phyloP scores from a whole-genome alignment of 495 filamentous ascomycete species.

The Chaetomidium leptoderma region DNA sequence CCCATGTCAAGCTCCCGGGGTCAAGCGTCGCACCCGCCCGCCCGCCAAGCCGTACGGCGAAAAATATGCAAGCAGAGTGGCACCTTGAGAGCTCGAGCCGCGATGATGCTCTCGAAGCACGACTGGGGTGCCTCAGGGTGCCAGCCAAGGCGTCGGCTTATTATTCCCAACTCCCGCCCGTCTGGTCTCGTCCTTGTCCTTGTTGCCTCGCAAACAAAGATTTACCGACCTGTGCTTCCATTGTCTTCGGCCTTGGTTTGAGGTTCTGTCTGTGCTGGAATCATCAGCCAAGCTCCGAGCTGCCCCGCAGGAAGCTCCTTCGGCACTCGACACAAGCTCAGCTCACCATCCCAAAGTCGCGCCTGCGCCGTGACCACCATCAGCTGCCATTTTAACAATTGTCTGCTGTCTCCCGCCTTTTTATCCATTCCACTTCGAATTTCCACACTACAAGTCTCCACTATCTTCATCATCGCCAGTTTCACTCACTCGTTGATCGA shows the following conservation, averaged over 20 bases:
- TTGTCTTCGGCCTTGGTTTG: neutral
- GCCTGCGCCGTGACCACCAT: no score
- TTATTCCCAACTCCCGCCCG: slow-evolving; percentile 17
- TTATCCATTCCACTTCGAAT: neutral
- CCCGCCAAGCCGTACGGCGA: slow-evolving; percentile 24
- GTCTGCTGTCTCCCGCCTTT: no score
- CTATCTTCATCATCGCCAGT: neutral
- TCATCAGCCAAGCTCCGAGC: neutral
- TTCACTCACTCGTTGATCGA: neutral
- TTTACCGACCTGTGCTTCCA: neutral
- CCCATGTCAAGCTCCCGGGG: neutral
- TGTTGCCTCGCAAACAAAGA: neutral
- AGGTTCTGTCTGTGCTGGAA: neutral
- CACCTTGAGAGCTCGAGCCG: slow-evolving; percentile 4
- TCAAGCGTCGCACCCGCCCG: slow-evolving; percentile 16
- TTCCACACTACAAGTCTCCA: no score
- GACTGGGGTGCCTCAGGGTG: slow-evolving; percentile 4
- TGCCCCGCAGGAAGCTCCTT: slow-evolving; percentile 1
- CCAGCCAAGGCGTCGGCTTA: slow-evolving; percentile 25
- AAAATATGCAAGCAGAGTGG: slow-evolving; percentile 26
- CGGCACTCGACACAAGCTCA: neutral
- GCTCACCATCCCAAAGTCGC: no score
- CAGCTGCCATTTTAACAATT: no score
- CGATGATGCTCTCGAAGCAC: slow-evolving; percentile 2
- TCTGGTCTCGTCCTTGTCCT: slow-evolving; percentile 2